Conservation (phyloP, 1,284 basidiomycete genomes). For the Inonotus hispidus region DNA sequence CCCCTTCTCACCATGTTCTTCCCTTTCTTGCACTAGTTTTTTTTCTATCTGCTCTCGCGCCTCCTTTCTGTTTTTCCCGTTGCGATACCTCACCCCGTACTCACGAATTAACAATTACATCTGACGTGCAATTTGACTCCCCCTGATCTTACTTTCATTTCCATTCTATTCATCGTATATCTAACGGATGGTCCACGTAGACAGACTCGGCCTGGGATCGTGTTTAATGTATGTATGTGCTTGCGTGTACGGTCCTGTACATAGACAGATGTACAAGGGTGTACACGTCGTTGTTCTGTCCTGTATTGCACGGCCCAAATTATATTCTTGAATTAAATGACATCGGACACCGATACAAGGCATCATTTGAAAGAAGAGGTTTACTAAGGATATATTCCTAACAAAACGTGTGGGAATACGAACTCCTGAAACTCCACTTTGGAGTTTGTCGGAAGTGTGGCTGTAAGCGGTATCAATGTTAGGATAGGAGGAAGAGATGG, state of each 20-base stretch:
- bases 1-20: background rate
- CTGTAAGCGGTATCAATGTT: background rate
- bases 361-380: no score
- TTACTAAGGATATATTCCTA: no score
- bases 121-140: background rate
- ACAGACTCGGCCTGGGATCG: background rate
- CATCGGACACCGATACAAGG: no score
- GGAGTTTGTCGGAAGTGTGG: background rate
- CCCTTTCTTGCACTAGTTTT: background rate
- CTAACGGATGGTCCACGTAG: background rate
- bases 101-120: background rate
- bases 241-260: background rate
- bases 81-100: constrained; percentile 3
- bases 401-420: no score
- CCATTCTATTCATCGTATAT: background rate
- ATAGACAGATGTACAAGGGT: background rate
- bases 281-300: background rate
- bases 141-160: background rate
- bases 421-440: no score
- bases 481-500: background rate
- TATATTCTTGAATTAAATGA: background rate
- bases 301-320: background rate
- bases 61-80: background rate
- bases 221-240: background rate
- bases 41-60: background rate